A percentile compares a stretch with the other conserved stretches of the same genome.
Evolutionary conservation across 2,329 filamentous ascomycete species (phyloP).

Genomic region (Pezicula carpinea): DNA sequence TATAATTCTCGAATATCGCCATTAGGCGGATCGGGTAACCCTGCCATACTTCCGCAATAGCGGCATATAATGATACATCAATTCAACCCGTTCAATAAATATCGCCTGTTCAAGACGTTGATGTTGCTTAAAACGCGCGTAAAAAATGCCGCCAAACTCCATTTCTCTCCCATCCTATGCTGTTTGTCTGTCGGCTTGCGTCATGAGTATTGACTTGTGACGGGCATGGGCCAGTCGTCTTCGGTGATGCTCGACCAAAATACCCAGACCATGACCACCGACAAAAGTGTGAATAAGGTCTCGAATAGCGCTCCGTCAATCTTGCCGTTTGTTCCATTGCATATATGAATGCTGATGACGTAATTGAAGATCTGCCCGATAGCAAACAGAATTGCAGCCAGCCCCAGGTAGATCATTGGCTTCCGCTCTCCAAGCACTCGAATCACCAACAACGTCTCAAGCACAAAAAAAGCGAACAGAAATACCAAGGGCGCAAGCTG

Average conservation of each 20-base stretch:
- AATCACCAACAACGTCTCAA: slow-evolving; percentile 81
- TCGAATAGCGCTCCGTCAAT: slow-evolving; percentile 93
- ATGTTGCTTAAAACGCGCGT: slow-evolving; percentile 12
- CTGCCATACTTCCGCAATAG: not conserved
- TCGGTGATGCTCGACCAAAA: slow-evolving; percentile 99
- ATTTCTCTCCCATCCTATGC: slow-evolving; percentile 11
- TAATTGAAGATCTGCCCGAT: slow-evolving; percentile 96
- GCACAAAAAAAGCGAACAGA: slow-evolving; percentile 78
- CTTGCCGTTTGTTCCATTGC: slow-evolving; percentile 73
- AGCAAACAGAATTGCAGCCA: slow-evolving; percentile 76
- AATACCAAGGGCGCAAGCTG: slow-evolving; percentile 86
- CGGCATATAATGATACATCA: not conserved
- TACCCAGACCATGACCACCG: slow-evolving; percentile 80
- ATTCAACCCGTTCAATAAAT: slow-evolving; percentile 19
- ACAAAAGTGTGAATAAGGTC: slow-evolving; percentile 82
- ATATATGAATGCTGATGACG: slow-evolving; percentile 86
- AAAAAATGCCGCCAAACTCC: slow-evolving; percentile 23
- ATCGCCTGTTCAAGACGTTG: slow-evolving; percentile 18
- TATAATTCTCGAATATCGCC: not conserved
- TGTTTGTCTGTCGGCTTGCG: slow-evolving; percentile 2
- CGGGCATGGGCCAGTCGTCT: slow-evolving; percentile 82
- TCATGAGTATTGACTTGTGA: slow-evolving; percentile 26
- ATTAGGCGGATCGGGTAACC: not conserved
- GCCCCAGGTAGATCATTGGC: slow-evolving; percentile 84
- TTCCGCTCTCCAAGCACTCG: slow-evolving; percentile 80